Evolutionary conservation across 805 yeast species (phyloP), one percentile per base, ranked within the genome.

Genomic region (Tetrapisispora pingtungensis): DNA sequence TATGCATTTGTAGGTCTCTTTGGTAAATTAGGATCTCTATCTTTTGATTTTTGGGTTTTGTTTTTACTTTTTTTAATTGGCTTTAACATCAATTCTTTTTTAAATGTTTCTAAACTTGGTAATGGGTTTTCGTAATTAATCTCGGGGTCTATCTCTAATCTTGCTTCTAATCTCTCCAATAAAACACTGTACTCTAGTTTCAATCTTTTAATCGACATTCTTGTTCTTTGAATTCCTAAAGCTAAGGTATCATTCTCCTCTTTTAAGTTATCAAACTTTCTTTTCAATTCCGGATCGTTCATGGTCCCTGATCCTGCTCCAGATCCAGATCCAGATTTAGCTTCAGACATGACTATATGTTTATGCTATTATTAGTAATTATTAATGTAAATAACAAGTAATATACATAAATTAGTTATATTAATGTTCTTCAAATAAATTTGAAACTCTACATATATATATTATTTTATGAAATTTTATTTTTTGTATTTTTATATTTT

Each of bases 1-100:
- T 88, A 89, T 5, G 96, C 95, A 62, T 88, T 89, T 3, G 93
- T 81, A 6, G 96, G 96, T 55, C 94, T 72, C 54, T 84, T 86
- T 18, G 96, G 97, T 55, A 82, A 72, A 52, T 79, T 80, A 10
- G 96, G 96, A 61, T 88, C 95, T 54, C 88, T 76, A 10, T 72
- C 69, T 41, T 70, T 69, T 53, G 67, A 58, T 47, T 58, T 65
- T 58, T 52, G 56, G 46, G 57, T 62, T 47, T 58, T 56, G 26
- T 46, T 47, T 39, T 56, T 57, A 3, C 56, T 24, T 43, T 53
- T 52, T 35, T 52, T 52, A 31, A 56, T 37, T 26, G 61, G 58
- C 33, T 54, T 53, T 8, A 46, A 36, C 40, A 53, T 41, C 15
- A 57, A 46, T 42, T 58, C 57, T 32, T 55, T 46, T 46, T 55